These are phyloP conservation scores for Geranium brycei DNA, from an alignment of 345 rosid genomes.

Conservation along the genomic window DNA sequence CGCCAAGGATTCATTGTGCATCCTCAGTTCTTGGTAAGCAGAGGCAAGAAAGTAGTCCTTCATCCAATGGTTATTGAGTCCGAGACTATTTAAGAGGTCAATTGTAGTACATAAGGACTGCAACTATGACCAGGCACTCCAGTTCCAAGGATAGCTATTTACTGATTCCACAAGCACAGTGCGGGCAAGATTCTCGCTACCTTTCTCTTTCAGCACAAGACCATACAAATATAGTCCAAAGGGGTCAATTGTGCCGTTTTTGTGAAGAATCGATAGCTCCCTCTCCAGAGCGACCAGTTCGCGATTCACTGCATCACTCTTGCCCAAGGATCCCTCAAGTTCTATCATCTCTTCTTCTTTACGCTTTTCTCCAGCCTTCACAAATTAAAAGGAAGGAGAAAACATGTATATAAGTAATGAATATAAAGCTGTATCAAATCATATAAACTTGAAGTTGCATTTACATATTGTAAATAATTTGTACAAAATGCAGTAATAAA, in stretches of 20 bases:
- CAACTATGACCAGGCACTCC: conserved; percentile 97
- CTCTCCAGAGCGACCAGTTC: conserved; percentile 72
- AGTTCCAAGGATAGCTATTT: conserved; percentile 93
- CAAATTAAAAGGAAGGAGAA: conserved; percentile 2
- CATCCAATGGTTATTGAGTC: conserved; percentile 84
- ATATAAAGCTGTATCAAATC: too few relatives aligned
- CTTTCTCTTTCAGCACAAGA: conserved; percentile 81
- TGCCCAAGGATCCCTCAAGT: conserved; percentile 79
- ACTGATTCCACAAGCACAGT: conserved; percentile 77
- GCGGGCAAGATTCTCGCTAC: conserved; percentile 59
- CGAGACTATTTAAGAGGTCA: conserved; percentile 59
- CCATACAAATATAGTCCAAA: conserved; percentile 82
- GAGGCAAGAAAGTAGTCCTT: conserved; percentile 85
- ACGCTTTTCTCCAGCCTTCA: conserved; percentile 91
- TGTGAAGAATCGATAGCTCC: conserved; percentile 57
- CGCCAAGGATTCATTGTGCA: conserved; percentile 65
- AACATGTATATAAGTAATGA: not conserved
- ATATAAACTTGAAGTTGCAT: too few relatives aligned
- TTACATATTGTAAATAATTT: too few relatives aligned
- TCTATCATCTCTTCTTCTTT: conserved; percentile 93
- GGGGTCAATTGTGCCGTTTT: conserved; percentile 64
- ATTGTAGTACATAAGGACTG: conserved; percentile 64
- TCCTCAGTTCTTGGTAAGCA: conserved; percentile 82
- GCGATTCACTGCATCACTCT: conserved; percentile 59
- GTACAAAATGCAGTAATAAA: too few relatives aligned